Conservation (phyloP, 495 filamentous ascomycete genomes). For the Tuber microsphaerosporum region DNA sequence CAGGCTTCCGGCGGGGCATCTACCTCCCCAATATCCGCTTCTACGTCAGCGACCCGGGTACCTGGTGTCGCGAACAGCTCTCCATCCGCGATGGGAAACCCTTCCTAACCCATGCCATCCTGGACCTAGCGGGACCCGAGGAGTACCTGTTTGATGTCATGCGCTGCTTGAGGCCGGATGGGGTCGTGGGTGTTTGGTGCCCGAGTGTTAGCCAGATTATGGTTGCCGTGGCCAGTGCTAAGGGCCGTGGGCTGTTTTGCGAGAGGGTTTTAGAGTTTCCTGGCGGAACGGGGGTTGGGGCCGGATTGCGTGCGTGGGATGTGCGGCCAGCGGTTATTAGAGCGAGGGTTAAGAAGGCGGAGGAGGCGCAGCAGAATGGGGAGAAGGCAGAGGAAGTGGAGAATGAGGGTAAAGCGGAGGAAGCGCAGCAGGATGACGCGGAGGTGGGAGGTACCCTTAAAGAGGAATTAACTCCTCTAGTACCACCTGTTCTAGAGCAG, state of each 20-base stretch:
- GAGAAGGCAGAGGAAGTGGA: neutral
- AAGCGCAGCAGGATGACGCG: neutral
- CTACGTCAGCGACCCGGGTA: slow-evolving; percentile 56
- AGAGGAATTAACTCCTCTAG: slow-evolving; percentile 8
- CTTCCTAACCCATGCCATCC: slow-evolving; percentile 60
- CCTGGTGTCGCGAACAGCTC: slow-evolving; percentile 55
- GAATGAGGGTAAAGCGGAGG: neutral
- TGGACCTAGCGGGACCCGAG: slow-evolving; percentile 62
- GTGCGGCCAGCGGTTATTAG: slow-evolving; percentile 49
- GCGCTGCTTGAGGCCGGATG: slow-evolving; percentile 54
- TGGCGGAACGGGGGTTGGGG: slow-evolving; percentile 49
- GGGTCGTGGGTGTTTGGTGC: slow-evolving; percentile 60
- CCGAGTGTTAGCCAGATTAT: slow-evolving; percentile 72
- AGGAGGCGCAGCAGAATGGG: neutral
- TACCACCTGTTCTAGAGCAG: slow-evolving; percentile 12
- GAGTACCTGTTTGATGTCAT: slow-evolving; percentile 53
- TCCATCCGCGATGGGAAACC: slow-evolving; percentile 44
- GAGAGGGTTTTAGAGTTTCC: slow-evolving; percentile 60
- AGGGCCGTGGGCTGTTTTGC: slow-evolving; percentile 52
- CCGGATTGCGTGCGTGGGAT: slow-evolving; percentile 59
- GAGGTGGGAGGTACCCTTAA: slow-evolving; percentile 1
- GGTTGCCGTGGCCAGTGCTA: slow-evolving; percentile 49
- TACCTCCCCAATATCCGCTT: slow-evolving; percentile 64
- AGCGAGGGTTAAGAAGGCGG: slow-evolving; percentile 39
- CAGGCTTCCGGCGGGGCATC: slow-evolving; percentile 60